These are phyloP conservation scores for Candida cerambycidarum DNA, from an alignment of 805 yeast species.

Conservation along the genomic window DNA sequence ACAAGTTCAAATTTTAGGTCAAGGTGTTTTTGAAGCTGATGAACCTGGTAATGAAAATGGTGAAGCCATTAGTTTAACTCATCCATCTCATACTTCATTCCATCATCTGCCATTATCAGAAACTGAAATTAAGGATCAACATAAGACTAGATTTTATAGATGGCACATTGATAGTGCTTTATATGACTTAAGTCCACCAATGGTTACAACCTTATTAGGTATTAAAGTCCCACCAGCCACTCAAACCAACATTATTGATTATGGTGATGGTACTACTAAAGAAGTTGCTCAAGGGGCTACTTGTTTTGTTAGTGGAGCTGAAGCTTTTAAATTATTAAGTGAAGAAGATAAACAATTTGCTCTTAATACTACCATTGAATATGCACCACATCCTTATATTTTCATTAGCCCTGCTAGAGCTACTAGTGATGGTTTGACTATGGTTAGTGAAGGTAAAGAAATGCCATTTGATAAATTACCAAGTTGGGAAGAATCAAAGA, in stretches of 20 bases:
- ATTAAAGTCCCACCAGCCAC: conserved; percentile 71
- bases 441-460: conserved; percentile 80
- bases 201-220: conserved; percentile 81
- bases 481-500: conserved; percentile 75
- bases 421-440: conserved; percentile 82
- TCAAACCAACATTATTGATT: conserved; percentile 63
- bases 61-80: conserved; percentile 61
- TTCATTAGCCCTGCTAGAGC: conserved; percentile 79
- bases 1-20: conserved; percentile 88
- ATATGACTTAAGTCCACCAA: conserved; percentile 83
- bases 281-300: conserved; percentile 83
- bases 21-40: conserved; percentile 61
- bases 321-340: conserved; percentile 65
- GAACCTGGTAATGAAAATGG: conserved; percentile 62
- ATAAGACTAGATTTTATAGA: conserved; percentile 80
- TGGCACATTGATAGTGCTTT: conserved; percentile 95
- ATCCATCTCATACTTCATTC: conserved; percentile 82
- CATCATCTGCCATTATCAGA: conserved; percentile 65
- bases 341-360: conserved; percentile 75
- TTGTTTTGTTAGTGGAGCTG: conserved; percentile 83
- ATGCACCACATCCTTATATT: conserved; percentile 92
- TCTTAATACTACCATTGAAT: conserved; percentile 73
- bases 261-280: conserved; percentile 61
- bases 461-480: conserved; percentile 67
- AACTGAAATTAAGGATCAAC: conserved; percentile 57